Evolutionary conservation across 345 rosid genomes (phyloP).

Genomic region (Salix koriyanagi): DNA sequence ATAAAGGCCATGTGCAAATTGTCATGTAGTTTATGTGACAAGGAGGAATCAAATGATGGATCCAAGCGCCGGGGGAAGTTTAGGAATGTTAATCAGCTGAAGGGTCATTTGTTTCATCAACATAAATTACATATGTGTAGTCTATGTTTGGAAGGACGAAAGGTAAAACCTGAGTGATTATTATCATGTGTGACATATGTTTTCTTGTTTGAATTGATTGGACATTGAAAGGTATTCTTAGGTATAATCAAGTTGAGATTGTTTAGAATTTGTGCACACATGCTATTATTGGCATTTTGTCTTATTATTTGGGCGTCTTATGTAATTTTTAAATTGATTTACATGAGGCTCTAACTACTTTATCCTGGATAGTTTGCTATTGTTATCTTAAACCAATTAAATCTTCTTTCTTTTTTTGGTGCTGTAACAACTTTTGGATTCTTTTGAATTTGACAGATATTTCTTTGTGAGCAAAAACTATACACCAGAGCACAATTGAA

Average conservation of each 20-base stretch:
- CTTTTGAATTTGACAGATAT: slow-evolving; percentile 46
- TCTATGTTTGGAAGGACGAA: slow-evolving; percentile 90
- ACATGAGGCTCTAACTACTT: neutral
- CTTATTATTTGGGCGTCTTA: neutral
- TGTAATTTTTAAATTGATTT: neutral
- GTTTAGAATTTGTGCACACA: neutral
- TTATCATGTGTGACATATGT: neutral
- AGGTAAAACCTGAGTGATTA: slow-evolving; percentile 39
- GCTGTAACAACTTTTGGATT: slow-evolving; percentile 9
- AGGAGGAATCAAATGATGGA: slow-evolving; percentile 54
- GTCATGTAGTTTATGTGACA: slow-evolving; percentile 83
- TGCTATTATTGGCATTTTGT: neutral
- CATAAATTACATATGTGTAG: slow-evolving; percentile 82
- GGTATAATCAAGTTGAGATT: neutral
- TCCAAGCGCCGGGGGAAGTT: slow-evolving; percentile 55
- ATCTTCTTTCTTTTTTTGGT: neutral
- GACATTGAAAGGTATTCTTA: neutral
- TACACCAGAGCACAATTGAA: slow-evolving; percentile 76
- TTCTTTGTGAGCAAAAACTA: slow-evolving; percentile 88
- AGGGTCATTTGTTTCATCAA: slow-evolving; percentile 83
- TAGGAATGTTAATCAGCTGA: slow-evolving; percentile 82
- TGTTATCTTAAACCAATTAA: neutral
- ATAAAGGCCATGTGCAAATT: slow-evolving; percentile 98
- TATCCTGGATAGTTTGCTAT: neutral
- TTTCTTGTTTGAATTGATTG: neutral